Conservation (phyloP, 2,329 filamentous ascomycete species). For the Aspergillus melleus region DNA sequence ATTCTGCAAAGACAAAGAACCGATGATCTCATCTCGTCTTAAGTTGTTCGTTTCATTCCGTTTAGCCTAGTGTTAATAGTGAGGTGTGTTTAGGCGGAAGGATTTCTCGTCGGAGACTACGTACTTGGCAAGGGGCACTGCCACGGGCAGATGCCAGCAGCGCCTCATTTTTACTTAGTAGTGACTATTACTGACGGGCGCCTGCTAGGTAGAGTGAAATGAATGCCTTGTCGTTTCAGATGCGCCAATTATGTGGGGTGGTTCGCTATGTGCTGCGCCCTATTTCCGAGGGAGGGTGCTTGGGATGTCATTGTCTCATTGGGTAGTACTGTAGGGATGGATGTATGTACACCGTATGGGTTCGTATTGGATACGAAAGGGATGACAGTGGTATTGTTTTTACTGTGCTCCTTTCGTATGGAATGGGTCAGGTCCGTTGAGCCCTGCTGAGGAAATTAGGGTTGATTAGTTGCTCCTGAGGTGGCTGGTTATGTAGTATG, state of each 20-base stretch:
- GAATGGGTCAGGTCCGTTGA: no score
- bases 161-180: conserved; percentile 2
- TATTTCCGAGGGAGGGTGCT: no score
- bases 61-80: not conserved
- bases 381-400: not conserved
- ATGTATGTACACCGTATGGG: not conserved
- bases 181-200: not conserved
- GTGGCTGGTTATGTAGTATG: no score
- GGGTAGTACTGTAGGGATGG: not conserved
- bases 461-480: no score
- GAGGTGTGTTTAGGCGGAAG: not conserved
- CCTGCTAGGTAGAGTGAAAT: not conserved
- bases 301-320: no score
- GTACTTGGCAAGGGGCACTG: not conserved
- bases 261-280: not conserved
- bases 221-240: conserved; percentile 3
- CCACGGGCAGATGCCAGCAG: not conserved
- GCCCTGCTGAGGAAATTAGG: no score
- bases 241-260: not conserved
- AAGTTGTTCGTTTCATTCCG: not conserved
- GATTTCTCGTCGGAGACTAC: not conserved
- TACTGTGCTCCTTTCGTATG: not conserved
- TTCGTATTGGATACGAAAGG: not conserved
- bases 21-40: not conserved
- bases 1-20: no score